Base-by-base conservation (phyloP, 345 rosid species). In the Anacardium occidentale region DNA sequence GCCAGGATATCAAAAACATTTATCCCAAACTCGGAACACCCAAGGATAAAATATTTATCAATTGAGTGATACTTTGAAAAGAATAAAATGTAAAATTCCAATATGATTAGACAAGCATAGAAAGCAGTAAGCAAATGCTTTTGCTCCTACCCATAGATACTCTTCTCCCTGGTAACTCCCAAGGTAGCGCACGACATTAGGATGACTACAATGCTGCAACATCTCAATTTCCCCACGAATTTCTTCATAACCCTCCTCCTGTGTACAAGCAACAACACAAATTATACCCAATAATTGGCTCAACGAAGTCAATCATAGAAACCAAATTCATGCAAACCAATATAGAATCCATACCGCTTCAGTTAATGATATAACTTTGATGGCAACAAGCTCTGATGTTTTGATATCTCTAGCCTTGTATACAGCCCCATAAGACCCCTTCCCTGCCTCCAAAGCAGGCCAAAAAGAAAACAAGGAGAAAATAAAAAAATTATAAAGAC, bases 121-220 rank as follows among this genome's bases (percentile, higher is more conserved):
- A 50, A 25, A 69, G 9, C 17, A 69, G 24, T 10, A 72, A 76
- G 71, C 34, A 55, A 74, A 7, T 42, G 63, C 76, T 21, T 9
- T 34, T 24, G 66, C 68, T 75, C 88, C 78, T 81, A 90, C 98
- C 99, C 99, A 92, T 66, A 95, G 94, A 85, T 89, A 92, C 69
- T 95, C 99, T 79, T 95, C 99, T 69, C 99, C 99, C 84, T 91
- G 99, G 78, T 92, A 92, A 83, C 98, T 95, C 66, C 99, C 98
- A 54, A 95, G 88, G 80, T 92, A 92, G 10, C 98, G 88, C 20
- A 95, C 99, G 66, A 92, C 98, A 82, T 95, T 95, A 13, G 98
- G 96, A 85, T 95, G 97, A 75, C 84, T 91, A 77, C 99, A 92
- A 64, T 92, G 99, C 83, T 92, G 99, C 86, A 95, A 74, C 99